Evolutionary conservation across 2,329 filamentous ascomycete species (phyloP), one percentile per base, ranked within the genome.

Genomic region (Phaeosphaeriaceae sp.): DNA sequence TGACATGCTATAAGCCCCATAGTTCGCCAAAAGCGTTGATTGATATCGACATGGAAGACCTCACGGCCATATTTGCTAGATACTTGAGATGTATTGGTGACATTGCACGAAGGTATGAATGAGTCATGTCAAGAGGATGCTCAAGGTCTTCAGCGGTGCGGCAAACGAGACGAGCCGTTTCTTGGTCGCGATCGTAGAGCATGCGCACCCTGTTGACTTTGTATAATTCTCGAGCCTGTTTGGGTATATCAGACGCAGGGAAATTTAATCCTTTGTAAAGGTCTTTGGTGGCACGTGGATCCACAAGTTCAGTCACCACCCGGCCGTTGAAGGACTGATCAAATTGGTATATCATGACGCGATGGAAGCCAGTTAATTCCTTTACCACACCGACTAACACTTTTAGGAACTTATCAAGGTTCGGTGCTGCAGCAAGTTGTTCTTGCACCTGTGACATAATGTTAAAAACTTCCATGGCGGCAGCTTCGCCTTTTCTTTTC

Each of bases 11-110:
- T 91, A 21, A 96, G 76, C 92, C 92, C 92, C 92, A 96, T 0
- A 96, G 76, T 61, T 95, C 88, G 59, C 83, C 81, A 61, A 95
- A 94, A 0, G 89, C 89, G 56, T 91, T 94, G 65, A 96, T 89
- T 1, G 91, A 95, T 52, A 96, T 92, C 0, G 91, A 96, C 91
- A 96, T 96, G 56, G 90, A 96, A 0, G 90, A 90, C n/a, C 91
- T 85, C 0, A 96, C 91, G 6, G 87, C 87, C 92, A 96, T 96
- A 67, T 96, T 92, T 5, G 77, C 82, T 3, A 96, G 79, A 61
- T 96, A 96, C 66, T 95, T 95, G 46, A 96, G 73, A 66, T 94
- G 90, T 34, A 96, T 92, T 0, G 92, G 91, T 1, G 90, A 95
- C 84, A 96, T 96, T 54, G 92, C 91, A 45, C 92, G 85, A 1